These are phyloP conservation scores for Dujonia santamariae DNA, from an alignment of 1,139 yeast species.

Conservation along the genomic window DNA sequence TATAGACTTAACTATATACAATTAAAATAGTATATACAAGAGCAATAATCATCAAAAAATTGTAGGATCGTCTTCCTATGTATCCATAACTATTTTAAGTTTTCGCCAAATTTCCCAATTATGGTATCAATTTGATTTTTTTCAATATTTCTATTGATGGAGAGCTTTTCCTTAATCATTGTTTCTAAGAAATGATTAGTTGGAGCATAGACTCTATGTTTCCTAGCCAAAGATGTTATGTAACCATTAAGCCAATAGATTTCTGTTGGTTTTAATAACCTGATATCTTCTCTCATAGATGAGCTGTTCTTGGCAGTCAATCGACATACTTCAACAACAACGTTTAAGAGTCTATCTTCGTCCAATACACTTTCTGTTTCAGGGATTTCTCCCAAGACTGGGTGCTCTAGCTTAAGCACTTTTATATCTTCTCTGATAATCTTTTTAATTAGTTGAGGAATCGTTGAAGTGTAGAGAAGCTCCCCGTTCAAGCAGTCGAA, in stretches of 20 bases:
- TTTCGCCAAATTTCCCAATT: background rate
- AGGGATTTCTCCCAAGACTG: slow-evolving; percentile 26
- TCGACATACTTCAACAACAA: slow-evolving; percentile 47
- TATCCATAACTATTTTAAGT: no score
- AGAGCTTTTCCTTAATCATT: slow-evolving; percentile 45
- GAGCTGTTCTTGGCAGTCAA: slow-evolving; percentile 60
- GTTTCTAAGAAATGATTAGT: slow-evolving; percentile 46
- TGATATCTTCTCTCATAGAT: slow-evolving; percentile 85
- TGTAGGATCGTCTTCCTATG: no score
- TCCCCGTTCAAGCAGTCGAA: slow-evolving; percentile 74
- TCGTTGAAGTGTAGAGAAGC: slow-evolving; percentile 37
- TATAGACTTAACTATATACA: no score
- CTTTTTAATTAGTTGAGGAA: slow-evolving; percentile 28
- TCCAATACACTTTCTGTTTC: slow-evolving; percentile 38
- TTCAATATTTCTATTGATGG: slow-evolving; percentile 32
- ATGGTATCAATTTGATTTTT: slow-evolving; percentile 9
- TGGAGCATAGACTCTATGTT: slow-evolving; percentile 37
- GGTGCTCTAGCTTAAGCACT: slow-evolving; percentile 37
- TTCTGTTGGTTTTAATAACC: slow-evolving; percentile 63
- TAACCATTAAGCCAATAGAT: slow-evolving; percentile 79
- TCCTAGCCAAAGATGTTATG: slow-evolving; percentile 50
- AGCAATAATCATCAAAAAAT: no score
- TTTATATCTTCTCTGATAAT: slow-evolving; percentile 47
- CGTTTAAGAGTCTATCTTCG: slow-evolving; percentile 39
- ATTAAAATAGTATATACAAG: no score